phyloP scores from a whole-genome alignment of 371 early-diverging fungal genomes.

The Lichtheimia ramosa region DNA sequence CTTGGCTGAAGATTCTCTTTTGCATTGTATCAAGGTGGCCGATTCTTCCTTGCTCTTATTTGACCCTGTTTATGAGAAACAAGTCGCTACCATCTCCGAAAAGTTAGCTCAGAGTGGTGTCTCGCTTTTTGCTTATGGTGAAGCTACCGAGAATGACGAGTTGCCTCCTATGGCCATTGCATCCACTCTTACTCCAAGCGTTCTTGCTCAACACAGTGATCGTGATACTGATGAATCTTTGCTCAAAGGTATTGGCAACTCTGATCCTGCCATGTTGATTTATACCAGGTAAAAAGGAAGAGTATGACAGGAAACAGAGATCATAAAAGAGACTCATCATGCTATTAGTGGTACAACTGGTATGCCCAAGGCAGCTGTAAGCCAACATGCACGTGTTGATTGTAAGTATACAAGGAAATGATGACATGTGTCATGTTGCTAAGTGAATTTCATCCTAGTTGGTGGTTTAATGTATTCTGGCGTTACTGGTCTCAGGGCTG shows the following conservation, averaged over 20 bases:
- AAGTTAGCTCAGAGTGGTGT: slow-evolving; percentile 8
- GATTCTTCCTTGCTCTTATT: slow-evolving; percentile 26
- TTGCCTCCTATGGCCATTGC: slow-evolving; percentile 21
- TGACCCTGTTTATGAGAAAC: slow-evolving; percentile 17
- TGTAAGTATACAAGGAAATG: slow-evolving; percentile 10
- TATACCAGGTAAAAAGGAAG: slow-evolving; percentile 42
- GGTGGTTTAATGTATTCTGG: slow-evolving; percentile 21
- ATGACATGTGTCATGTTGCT: neutral
- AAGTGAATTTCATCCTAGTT: slow-evolving; percentile 11
- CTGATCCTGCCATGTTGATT: slow-evolving; percentile 46
- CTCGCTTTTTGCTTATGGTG: slow-evolving; percentile 27
- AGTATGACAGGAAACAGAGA: neutral
- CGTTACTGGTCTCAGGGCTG: slow-evolving; percentile 14
- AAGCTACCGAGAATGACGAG: slow-evolving; percentile 25
- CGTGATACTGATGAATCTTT: slow-evolving; percentile 30
- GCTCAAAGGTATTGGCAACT: slow-evolving; percentile 20
- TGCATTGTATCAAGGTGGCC: slow-evolving; percentile 34
- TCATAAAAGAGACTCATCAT: neutral
- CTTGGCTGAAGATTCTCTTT: slow-evolving; percentile 23
- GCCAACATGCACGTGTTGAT: slow-evolving; percentile 21
- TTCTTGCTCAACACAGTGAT: slow-evolving; percentile 24
- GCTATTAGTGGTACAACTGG: slow-evolving; percentile 19
- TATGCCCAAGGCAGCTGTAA: slow-evolving; percentile 24
- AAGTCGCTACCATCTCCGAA: slow-evolving; percentile 19
- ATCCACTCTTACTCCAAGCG: slow-evolving; percentile 24